Evolutionary conservation across 1,284 basidiomycete genomes (phyloP).

Genomic region (Rugosomyces carneus): DNA sequence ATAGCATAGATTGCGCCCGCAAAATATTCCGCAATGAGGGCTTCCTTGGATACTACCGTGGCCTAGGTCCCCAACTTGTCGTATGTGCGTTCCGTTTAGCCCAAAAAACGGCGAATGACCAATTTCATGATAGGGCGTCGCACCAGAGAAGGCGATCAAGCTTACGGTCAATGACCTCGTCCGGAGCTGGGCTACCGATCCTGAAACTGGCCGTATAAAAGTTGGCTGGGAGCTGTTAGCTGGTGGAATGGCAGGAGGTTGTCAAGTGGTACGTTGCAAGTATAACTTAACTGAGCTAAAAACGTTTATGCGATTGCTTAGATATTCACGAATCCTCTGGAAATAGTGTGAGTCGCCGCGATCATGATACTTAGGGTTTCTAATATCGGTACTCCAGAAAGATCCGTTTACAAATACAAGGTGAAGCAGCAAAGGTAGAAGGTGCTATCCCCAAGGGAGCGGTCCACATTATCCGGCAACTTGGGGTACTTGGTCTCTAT

Average conservation of each 20-base stretch:
- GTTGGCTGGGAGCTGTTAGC: conserved; percentile 85
- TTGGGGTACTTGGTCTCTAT: conserved; percentile 92
- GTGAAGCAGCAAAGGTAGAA: conserved; percentile 85
- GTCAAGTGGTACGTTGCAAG: conserved; percentile 80
- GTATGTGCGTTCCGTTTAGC: conserved; percentile 35
- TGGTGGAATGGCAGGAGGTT: conserved; percentile 91
- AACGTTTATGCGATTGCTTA: conserved; percentile 6
- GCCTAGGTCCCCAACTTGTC: conserved; percentile 91
- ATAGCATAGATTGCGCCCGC: conserved; percentile 88
- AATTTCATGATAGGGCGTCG: conserved; percentile 72
- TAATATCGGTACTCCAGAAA: conserved; percentile 50
- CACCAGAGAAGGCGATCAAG: conserved; percentile 98
- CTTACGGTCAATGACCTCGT: conserved; percentile 94
- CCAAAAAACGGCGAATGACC: not conserved
- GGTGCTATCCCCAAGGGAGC: conserved; percentile 81
- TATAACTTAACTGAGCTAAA: not conserved
- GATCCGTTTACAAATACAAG: conserved; percentile 95
- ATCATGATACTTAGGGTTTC: conserved; percentile 5
- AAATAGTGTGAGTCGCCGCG: conserved; percentile 67
- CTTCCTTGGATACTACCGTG: conserved; percentile 92
- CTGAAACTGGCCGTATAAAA: conserved; percentile 90
- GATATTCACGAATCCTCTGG: conserved; percentile 95
- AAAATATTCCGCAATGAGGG: conserved; percentile 97
- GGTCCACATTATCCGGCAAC: conserved; percentile 85
- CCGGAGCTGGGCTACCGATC: conserved; percentile 80